Conservation (phyloP, 495 filamentous ascomycete genomes). For the Polyplosphaeria fusca region DNA sequence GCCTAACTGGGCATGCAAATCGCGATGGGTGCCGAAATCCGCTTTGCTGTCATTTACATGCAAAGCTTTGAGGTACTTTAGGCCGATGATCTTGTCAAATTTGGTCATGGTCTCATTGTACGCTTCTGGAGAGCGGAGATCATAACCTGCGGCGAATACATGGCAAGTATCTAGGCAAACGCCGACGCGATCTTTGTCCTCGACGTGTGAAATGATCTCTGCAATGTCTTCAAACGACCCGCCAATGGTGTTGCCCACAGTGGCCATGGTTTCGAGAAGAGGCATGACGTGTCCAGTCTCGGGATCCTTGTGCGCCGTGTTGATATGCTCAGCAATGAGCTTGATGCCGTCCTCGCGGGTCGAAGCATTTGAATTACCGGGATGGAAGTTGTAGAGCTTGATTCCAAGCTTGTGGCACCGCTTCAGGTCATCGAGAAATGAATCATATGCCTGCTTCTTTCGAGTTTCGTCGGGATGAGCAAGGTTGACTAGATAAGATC, state of each 20-base stretch:
- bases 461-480: constrained; percentile 76
- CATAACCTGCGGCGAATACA: constrained; percentile 89
- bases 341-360: constrained; percentile 65
- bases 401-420: constrained; percentile 90
- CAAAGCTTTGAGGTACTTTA: constrained; percentile 75
- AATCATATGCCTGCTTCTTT: constrained; percentile 78
- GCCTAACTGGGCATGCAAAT: constrained; percentile 92
- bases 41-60: constrained; percentile 95
- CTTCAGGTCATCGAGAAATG: constrained; percentile 83
- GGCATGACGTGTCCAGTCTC: constrained; percentile 73
- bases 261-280: constrained; percentile 90
- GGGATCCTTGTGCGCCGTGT: constrained; percentile 62
- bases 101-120: constrained; percentile 68
- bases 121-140: constrained; percentile 70
- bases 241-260: constrained; percentile 81
- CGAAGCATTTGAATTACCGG: constrained; percentile 70
- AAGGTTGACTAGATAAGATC: constrained; percentile 94
- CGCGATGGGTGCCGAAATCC: constrained; percentile 69
- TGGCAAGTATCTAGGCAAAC: constrained; percentile 98
- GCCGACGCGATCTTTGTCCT: constrained; percentile 82
- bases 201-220: constrained; percentile 73
- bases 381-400: constrained; percentile 94
- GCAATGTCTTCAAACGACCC: constrained; percentile 77
- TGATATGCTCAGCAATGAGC: constrained; percentile 75
- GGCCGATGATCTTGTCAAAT: constrained; percentile 78